These are phyloP conservation scores for Ophiostoma montium DNA, from an alignment of 2,329 filamentous ascomycete genomes.

Conservation along the genomic window DNA sequence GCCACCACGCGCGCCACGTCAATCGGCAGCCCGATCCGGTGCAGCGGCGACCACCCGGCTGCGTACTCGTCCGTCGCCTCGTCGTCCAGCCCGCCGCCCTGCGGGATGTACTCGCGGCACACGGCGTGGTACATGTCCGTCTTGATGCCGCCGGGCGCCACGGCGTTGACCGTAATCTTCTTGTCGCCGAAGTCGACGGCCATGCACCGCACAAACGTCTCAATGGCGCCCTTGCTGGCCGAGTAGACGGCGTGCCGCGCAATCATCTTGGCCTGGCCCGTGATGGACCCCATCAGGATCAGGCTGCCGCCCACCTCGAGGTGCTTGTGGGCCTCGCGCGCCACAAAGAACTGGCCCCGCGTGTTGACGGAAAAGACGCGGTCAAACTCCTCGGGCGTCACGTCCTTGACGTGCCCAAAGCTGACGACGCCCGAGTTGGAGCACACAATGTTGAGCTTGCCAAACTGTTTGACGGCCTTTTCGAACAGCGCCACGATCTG, in stretches of 20 bases:
- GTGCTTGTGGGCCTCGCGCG: conserved; percentile 46
- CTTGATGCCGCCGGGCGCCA: conserved; percentile 23
- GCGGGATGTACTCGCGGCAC: conserved; percentile 26
- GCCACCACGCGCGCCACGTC: conserved; percentile 21
- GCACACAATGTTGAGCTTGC: conserved; percentile 46
- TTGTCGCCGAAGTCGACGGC: conserved; percentile 21
- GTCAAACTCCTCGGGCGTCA: conserved; percentile 44
- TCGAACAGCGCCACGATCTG: conserved; percentile 24
- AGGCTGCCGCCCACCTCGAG: conserved; percentile 47
- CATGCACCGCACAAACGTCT: conserved; percentile 21
- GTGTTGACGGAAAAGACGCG: conserved; percentile 48
- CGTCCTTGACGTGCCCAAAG: conserved; percentile 44
- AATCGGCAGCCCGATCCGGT: conserved; percentile 19
- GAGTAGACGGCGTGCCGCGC: conserved; percentile 23
- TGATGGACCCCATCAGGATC: conserved; percentile 50
- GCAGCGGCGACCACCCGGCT: conserved; percentile 22
- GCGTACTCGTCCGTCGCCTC: conserved; percentile 19
- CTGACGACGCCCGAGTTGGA: conserved; percentile 46
- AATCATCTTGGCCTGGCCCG: conserved; percentile 23
- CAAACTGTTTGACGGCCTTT: conserved; percentile 41
- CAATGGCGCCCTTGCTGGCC: conserved; percentile 23
- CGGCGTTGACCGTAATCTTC: conserved; percentile 24
- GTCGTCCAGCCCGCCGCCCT: conserved; percentile 19
- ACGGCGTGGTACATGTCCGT: conserved; percentile 23
- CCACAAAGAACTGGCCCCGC: conserved; percentile 48